Base-by-base conservation (phyloP, 148 eudicot species). In the Mesembryanthemum crystallinum region DNA sequence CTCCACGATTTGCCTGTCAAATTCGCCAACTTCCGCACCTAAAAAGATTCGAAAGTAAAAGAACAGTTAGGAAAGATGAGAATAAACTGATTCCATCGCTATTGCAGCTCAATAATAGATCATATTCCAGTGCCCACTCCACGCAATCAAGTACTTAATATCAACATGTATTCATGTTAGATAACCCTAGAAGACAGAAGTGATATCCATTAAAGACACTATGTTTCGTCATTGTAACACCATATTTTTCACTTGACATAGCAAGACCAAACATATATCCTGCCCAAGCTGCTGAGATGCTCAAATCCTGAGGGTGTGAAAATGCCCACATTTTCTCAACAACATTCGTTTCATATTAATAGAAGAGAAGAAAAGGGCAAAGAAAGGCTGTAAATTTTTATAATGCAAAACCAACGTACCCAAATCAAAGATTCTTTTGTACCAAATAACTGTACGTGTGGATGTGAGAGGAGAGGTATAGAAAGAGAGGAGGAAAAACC, bases 11-110 rank as follows among this genome's bases (percentile, higher is more conserved):
- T 84, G 75, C 49, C 77, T 74, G 54, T 83, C 88, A 76, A 74
- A 80, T 64, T 77, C 80, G 72, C 27, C 78, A 60, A 80, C 78
- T 74, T 73, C 95, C 89, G 88, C 62, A 76, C 55, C 61, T 58
- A 76, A 39, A 62, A 76, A 54, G 14, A 23, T 30, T 55, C 45
- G 21, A 21, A 51, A 17, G 7, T 9, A 12, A 42, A 29, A 23
- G 58, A 20, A 30, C 18, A 58, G 10, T 21, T 17, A 54, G 5
- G 5, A 15, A 1, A 18, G 3, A 5, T 17, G n/a, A 18, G 11
- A 57, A n/a, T n/a, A 45, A 45, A 8, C 9, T 45, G 49, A 45
- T 45, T 45, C 2, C 14, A 45, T 13, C 9, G 14, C 49, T 45
- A 45, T 8, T 45, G 49, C 49, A 35, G 39, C 39, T 35, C 39